Conservation (phyloP, 2,329 filamentous ascomycete species). For the Trichothecium sympodiale region DNA sequence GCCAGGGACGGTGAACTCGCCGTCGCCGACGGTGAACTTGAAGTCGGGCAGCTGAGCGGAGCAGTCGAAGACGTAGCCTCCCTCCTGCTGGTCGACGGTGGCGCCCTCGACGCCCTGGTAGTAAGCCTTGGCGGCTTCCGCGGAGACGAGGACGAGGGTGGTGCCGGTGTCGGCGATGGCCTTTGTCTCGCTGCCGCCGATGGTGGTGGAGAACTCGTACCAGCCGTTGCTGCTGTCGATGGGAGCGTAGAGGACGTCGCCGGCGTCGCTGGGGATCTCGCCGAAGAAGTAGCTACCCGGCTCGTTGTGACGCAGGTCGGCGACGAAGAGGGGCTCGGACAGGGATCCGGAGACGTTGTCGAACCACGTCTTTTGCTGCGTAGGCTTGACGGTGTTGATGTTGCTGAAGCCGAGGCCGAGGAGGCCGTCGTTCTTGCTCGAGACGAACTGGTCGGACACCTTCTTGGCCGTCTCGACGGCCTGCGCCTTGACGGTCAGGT, state of each 20-base stretch:
- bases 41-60: slow-evolving; percentile 33
- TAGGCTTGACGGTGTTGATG: slow-evolving; percentile 30
- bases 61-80: slow-evolving; percentile 38
- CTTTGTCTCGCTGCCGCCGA: slow-evolving; percentile 22
- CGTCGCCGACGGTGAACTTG: slow-evolving; percentile 43
- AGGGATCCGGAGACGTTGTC: slow-evolving; percentile 13
- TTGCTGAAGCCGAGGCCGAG: slow-evolving; percentile 30
- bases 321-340: slow-evolving; percentile 17
- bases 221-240: slow-evolving; percentile 46
- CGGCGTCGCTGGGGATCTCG: slow-evolving; percentile 44
- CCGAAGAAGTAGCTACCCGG: slow-evolving; percentile 50
- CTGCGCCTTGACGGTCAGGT: slow-evolving; percentile 26
- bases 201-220: slow-evolving; percentile 43
- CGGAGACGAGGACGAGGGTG: slow-evolving; percentile 40
- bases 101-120: slow-evolving; percentile 35
- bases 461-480: slow-evolving; percentile 31
- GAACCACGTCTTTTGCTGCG: slow-evolving; percentile 31
- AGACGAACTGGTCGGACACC: slow-evolving; percentile 28
- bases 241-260: slow-evolving; percentile 44
- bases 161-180: slow-evolving; percentile 50
- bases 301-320: slow-evolving; percentile 35
- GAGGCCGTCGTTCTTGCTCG: slow-evolving; percentile 21
- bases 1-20: slow-evolving; percentile 45
- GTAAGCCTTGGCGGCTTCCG: slow-evolving; percentile 27
- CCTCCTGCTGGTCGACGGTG: slow-evolving; percentile 22